Evolutionary conservation across 2,329 filamentous ascomycete species (phyloP).

Genomic region (Alternaria gansuensis): DNA sequence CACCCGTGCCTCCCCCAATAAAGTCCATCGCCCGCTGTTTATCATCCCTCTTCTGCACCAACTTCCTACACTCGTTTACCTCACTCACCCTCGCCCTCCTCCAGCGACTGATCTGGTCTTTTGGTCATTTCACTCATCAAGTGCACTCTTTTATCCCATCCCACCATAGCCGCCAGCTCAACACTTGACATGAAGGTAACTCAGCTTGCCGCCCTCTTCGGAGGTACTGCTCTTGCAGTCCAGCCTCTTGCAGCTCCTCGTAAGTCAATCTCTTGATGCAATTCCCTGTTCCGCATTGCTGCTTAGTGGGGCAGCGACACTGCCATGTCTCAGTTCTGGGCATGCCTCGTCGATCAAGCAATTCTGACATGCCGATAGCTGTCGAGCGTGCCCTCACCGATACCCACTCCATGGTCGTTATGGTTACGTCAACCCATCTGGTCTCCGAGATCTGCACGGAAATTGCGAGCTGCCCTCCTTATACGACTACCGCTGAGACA

Average conservation of each 20-base stretch:
- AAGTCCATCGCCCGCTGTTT: conserved; percentile 11
- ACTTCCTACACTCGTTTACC: conserved; percentile 41
- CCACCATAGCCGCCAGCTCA: conserved; percentile 25
- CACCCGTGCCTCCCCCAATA: conserved; percentile 27
- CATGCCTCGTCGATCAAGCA: neutral
- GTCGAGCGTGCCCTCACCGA: conserved; percentile 31
- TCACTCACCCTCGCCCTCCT: conserved; percentile 25
- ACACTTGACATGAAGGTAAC: conserved; percentile 40
- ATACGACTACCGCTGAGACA: conserved; percentile 50
- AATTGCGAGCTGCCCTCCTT: conserved; percentile 49
- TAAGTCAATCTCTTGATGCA: conserved; percentile 24
- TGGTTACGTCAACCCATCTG: conserved; percentile 52
- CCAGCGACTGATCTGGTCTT: conserved; percentile 11
- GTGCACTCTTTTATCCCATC: conserved; percentile 32
- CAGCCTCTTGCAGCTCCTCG: conserved; percentile 32
- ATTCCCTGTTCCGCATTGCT: neutral
- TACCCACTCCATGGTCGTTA: conserved; percentile 51
- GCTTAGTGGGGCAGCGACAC: neutral
- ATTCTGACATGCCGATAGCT: conserved; percentile 24
- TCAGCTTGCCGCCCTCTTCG: conserved; percentile 38
- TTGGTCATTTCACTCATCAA: conserved; percentile 28
- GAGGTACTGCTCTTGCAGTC: conserved; percentile 33
- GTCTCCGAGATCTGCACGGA: conserved; percentile 53
- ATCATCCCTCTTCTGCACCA: conserved; percentile 22
- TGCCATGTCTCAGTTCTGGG: neutral